Evolutionary conservation across 2,329 filamentous ascomycete species (phyloP).

Genomic region (Arthrobotrys sinensis): DNA sequence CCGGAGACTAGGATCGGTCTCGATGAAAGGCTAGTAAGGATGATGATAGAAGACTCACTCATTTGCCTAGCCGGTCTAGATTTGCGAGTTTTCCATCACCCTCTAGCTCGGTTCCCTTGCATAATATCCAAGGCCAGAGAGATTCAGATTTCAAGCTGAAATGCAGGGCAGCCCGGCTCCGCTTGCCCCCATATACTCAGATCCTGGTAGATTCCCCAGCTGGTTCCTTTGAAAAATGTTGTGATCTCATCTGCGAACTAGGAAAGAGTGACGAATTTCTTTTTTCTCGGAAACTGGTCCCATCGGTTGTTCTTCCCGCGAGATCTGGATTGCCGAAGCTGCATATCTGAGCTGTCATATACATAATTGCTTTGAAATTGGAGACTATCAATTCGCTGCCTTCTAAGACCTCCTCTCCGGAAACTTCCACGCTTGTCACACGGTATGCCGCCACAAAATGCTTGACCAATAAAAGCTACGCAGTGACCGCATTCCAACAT

Average conservation of each 20-base stretch:
- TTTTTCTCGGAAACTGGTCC: constrained; percentile 7
- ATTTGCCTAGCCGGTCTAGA: too few species aligned
- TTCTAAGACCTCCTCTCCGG: background rate
- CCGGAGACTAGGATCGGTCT: too few species aligned
- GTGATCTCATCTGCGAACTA: background rate
- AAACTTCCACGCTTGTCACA: constrained; percentile 17
- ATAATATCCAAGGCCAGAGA: too few species aligned
- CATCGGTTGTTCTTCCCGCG: background rate
- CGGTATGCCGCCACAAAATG: constrained; percentile 1
- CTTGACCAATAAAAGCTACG: constrained; percentile 4
- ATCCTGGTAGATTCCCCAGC: too few species aligned
- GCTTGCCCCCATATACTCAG: background rate
- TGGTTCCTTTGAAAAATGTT: background rate
- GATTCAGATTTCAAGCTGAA: background rate
- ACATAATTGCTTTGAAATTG: constrained; percentile 5
- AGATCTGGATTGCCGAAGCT: background rate
- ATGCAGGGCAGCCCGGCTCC: background rate
- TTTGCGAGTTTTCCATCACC: too few species aligned
- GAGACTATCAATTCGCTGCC: background rate
- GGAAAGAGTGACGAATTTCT: background rate
- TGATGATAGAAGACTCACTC: too few species aligned
- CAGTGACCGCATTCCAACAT: constrained; percentile 4
- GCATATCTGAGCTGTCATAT: constrained; percentile 21
- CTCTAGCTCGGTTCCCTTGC: too few species aligned
- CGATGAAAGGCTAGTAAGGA: too few species aligned